Percentiles rank a stretch among this genome's conserved stretches.
Evolutionary conservation across 768 basidiomycete genomes (phyloP).

Genomic region (Xerocomus potaroensis): DNA sequence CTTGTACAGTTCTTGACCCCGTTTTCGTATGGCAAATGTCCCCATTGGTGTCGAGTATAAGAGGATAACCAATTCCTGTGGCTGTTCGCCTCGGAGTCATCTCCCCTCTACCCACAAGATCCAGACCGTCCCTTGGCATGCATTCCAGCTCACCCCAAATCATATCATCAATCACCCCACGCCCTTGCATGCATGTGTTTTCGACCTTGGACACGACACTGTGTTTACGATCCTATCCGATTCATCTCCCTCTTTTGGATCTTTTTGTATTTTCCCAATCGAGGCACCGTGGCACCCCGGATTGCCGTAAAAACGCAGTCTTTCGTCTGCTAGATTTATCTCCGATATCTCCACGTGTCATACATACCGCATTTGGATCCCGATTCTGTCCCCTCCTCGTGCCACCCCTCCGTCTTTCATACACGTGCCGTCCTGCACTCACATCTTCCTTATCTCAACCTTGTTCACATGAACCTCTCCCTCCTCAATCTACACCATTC

Average conservation of each 20-base stretch:
- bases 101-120: slow-evolving; percentile 27
- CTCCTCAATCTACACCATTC: slow-evolving; percentile 15
- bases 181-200: slow-evolving; percentile 16
- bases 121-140: slow-evolving; percentile 17
- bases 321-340: slow-evolving; percentile 25
- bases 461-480: slow-evolving; percentile 16
- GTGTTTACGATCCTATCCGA: slow-evolving; percentile 12
- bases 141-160: slow-evolving; percentile 21
- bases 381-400: slow-evolving; percentile 14
- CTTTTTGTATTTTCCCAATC: slow-evolving; percentile 18
- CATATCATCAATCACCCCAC: slow-evolving; percentile 19
- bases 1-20: not conserved
- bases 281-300: slow-evolving; percentile 27
- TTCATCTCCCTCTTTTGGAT: slow-evolving; percentile 12
- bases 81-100: slow-evolving; percentile 17
- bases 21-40: slow-evolving; percentile 6
- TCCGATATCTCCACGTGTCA: too few species aligned
- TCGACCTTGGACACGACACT: too few species aligned
- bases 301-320: slow-evolving; percentile 23
- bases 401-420: slow-evolving; percentile 18
- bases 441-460: slow-evolving; percentile 11
- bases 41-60: slow-evolving; percentile 13
- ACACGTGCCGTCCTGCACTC: too few species aligned
- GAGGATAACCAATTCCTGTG: slow-evolving; percentile 12
- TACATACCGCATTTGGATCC: too few species aligned